Evolutionary conservation across 805 yeast genomes (phyloP).

Genomic region (Saccharomycodes ludwigii): DNA sequence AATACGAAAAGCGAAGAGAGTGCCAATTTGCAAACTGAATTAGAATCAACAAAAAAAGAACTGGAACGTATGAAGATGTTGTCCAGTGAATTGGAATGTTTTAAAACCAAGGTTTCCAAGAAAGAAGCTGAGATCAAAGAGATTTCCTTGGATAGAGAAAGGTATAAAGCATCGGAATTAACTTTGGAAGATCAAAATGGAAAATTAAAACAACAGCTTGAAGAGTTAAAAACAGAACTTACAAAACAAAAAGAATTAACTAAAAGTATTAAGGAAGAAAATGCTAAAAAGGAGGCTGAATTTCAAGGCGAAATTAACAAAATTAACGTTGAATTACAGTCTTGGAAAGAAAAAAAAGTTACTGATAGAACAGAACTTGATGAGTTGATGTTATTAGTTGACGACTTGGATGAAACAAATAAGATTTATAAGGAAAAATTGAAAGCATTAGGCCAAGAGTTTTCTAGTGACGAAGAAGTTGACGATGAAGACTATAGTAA

Average conservation of each 20-base stretch:
- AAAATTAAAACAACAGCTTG: background rate
- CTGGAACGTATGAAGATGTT: constrained; percentile 4
- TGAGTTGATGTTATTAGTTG: constrained; percentile 62
- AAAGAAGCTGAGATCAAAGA: background rate
- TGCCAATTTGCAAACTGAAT: constrained; percentile 9
- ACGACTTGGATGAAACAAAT: constrained; percentile 64
- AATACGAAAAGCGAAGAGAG: background rate
- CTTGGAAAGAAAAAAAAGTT: constrained; percentile 1
- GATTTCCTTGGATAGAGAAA: constrained; percentile 3
- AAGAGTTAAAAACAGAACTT: background rate
- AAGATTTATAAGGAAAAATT: constrained; percentile 42
- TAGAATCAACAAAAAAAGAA: constrained; percentile 4
- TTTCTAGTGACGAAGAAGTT: constrained; percentile 61
- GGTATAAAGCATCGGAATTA: constrained; percentile 3
- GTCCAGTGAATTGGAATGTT: too few relatives aligned
- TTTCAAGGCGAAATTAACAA: constrained; percentile 2
- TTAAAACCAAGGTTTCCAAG: too few relatives aligned
- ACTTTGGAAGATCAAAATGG: constrained; percentile 1
- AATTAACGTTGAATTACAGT: constrained; percentile 2
- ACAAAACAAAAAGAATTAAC: constrained; percentile 4
- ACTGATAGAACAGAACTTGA: constrained; percentile 29
- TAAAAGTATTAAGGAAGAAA: background rate
- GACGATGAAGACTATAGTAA: constrained; percentile 55
- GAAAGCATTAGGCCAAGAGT: constrained; percentile 40
- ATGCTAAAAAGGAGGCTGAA: background rate